Evolutionary conservation across 345 rosid genomes (phyloP).

Genomic region (Gossypium australe): DNA sequence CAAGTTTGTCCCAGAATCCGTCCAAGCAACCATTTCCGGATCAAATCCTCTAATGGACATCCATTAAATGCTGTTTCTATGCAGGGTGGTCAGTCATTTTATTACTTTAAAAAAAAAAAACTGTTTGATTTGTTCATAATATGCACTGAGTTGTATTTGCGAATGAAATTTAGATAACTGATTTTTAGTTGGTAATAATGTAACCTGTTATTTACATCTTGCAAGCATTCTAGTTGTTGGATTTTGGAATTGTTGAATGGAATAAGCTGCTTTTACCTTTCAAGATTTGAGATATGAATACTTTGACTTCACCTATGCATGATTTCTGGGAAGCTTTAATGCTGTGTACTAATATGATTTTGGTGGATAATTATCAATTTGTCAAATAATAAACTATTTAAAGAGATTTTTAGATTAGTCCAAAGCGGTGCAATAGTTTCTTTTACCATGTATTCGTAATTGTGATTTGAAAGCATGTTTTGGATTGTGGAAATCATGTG

Average conservation of each 20-base stretch:
- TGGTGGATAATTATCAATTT: not conserved
- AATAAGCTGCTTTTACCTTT: not conserved
- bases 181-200: not conserved
- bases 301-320: not conserved
- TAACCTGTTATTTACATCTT: not conserved
- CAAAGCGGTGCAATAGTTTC: not conserved
- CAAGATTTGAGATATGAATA: not conserved
- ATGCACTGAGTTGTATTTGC: not conserved
- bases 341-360: not conserved
- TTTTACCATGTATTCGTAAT: not conserved
- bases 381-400: not conserved
- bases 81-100: constrained; percentile 52
- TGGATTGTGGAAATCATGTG: not conserved
- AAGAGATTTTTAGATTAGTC: not conserved
- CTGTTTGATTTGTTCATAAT: not conserved
- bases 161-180: not conserved
- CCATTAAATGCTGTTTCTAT: constrained; percentile 44
- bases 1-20: constrained; percentile 37
- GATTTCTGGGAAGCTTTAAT: not conserved
- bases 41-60: constrained; percentile 62
- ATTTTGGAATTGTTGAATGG: not conserved
- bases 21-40: constrained; percentile 37
- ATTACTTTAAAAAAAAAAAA: not conserved
- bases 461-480: not conserved
- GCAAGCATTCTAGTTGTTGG: not conserved